Evolutionary conservation across 345 rosid genomes (phyloP).

Genomic region (Citrus maxima): DNA sequence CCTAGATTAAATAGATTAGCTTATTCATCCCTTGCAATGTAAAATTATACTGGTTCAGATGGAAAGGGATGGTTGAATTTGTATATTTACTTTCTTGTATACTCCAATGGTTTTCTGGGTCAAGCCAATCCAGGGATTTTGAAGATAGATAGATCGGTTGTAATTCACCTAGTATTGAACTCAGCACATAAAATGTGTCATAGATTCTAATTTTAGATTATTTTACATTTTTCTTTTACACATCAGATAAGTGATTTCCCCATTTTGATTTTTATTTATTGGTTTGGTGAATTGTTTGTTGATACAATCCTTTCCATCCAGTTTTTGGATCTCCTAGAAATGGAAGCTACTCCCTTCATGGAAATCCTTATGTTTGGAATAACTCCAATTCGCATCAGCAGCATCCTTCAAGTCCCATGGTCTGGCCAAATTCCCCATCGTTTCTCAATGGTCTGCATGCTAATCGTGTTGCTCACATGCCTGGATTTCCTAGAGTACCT

Average conservation of each 20-base stretch:
- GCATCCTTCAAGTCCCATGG: conserved; percentile 55
- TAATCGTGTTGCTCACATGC: conserved; percentile 52
- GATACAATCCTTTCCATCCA: conserved; percentile 14
- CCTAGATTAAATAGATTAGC: background rate
- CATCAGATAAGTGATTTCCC: background rate
- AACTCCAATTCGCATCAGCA: conserved; percentile 66
- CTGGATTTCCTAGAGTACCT: conserved; percentile 68
- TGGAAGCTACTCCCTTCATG: conserved; percentile 57
- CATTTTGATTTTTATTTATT: background rate
- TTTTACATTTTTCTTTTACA: background rate
- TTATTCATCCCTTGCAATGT: background rate
- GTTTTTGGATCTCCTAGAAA: conserved; percentile 74
- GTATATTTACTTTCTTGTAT: background rate
- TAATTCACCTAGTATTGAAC: background rate
- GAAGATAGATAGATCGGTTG: background rate
- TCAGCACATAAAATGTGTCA: background rate
- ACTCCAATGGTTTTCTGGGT: background rate
- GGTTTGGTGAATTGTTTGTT: conserved; percentile 6
- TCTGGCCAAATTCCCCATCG: conserved; percentile 88
- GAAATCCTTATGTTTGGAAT: conserved; percentile 61
- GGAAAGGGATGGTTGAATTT: background rate
- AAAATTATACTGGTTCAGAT: background rate
- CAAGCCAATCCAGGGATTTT: background rate
- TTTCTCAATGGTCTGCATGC: conserved; percentile 55
- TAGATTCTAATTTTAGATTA: background rate